A percentile compares a stretch with the other conserved stretches of the same genome.
phyloP scores from a whole-genome alignment of 2,329 filamentous ascomycete genomes.

The Xylariales sp. region DNA sequence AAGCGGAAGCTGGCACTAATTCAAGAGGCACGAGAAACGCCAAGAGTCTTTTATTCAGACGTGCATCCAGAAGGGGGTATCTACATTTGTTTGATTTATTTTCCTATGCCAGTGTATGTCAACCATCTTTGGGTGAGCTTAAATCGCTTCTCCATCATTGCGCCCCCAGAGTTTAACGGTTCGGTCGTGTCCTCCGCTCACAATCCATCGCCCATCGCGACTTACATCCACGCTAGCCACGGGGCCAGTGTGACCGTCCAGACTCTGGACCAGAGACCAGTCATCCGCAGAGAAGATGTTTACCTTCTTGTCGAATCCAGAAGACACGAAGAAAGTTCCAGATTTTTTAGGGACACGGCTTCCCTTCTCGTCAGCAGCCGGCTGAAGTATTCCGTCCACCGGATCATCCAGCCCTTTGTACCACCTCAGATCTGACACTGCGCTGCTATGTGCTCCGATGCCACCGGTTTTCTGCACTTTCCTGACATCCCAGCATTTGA shows the following conservation, averaged over 20 bases:
- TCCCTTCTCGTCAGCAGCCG: constrained; percentile 62
- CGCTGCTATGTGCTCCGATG: constrained; percentile 85
- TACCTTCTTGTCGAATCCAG: constrained; percentile 91
- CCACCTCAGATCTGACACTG: constrained; percentile 91
- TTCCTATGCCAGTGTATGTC: too few species aligned
- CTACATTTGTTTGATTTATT: neutral
- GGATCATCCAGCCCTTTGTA: constrained; percentile 83
- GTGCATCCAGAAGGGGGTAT: neutral
- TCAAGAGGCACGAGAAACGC: too few species aligned
- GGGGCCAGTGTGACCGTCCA: constrained; percentile 88
- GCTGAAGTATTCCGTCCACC: constrained; percentile 49
- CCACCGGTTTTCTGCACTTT: constrained; percentile 80
- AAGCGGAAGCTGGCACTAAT: too few species aligned
- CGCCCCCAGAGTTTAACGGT: constrained; percentile 96
- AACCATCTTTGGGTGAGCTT: too few species aligned
- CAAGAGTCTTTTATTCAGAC: neutral
- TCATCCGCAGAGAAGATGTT: constrained; percentile 96
- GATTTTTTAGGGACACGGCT: constrained; percentile 71
- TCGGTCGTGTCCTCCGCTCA: constrained; percentile 88
- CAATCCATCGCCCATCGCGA: constrained; percentile 83
- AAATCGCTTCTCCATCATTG: constrained; percentile 63
- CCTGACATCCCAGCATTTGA: constrained; percentile 96
- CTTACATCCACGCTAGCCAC: constrained; percentile 89
- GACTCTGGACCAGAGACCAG: constrained; percentile 82
- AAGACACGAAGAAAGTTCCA: constrained; percentile 85